phyloP scores from a whole-genome alignment of 768 basidiomycete species.

The Phylloporus sp. region DNA sequence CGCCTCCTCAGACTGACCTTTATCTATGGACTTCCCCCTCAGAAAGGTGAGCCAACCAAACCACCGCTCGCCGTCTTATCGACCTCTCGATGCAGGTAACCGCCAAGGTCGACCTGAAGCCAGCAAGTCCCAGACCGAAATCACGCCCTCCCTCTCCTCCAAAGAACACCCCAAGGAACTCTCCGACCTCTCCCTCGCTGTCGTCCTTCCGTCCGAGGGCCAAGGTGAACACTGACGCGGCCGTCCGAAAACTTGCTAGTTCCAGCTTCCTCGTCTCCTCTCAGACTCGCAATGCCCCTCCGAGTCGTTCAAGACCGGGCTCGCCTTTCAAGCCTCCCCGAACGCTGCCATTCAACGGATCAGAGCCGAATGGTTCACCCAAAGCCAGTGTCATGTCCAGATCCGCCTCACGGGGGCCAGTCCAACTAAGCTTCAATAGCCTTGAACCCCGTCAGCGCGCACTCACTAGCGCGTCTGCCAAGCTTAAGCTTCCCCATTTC shows the following conservation, averaged over 20 bases:
- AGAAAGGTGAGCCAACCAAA: slow-evolving; percentile 41
- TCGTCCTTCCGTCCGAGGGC: slow-evolving; percentile 46
- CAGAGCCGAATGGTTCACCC: slow-evolving; percentile 22
- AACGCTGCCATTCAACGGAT: slow-evolving; percentile 32
- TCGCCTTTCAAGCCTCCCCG: slow-evolving; percentile 38
- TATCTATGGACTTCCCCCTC: slow-evolving; percentile 36
- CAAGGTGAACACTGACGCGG: slow-evolving; percentile 58
- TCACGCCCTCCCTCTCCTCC: slow-evolving; percentile 51
- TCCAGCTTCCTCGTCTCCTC: slow-evolving; percentile 16
- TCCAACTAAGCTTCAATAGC: slow-evolving; percentile 6
- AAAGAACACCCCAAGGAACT: slow-evolving; percentile 44
- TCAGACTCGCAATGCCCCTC: slow-evolving; percentile 28
- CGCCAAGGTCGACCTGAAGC: slow-evolving; percentile 45
- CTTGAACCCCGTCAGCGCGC: slow-evolving; percentile 32
- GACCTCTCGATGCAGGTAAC: slow-evolving; percentile 42
- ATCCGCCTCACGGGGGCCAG: slow-evolving; percentile 27
- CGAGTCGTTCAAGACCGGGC: slow-evolving; percentile 39
- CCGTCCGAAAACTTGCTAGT: slow-evolving; percentile 28
- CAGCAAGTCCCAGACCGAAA: slow-evolving; percentile 24
- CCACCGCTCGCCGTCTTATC: slow-evolving; percentile 1
- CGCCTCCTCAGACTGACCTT: slow-evolving; percentile 6
- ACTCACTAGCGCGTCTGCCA: slow-evolving; percentile 21
- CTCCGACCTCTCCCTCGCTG: slow-evolving; percentile 25
- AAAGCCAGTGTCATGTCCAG: slow-evolving; percentile 28
- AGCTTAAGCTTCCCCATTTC: slow-evolving; percentile 26